These are phyloP conservation scores for Xylaria sp. DNA, from an alignment of 2,329 filamentous ascomycete genomes.

Conservation along the genomic window DNA sequence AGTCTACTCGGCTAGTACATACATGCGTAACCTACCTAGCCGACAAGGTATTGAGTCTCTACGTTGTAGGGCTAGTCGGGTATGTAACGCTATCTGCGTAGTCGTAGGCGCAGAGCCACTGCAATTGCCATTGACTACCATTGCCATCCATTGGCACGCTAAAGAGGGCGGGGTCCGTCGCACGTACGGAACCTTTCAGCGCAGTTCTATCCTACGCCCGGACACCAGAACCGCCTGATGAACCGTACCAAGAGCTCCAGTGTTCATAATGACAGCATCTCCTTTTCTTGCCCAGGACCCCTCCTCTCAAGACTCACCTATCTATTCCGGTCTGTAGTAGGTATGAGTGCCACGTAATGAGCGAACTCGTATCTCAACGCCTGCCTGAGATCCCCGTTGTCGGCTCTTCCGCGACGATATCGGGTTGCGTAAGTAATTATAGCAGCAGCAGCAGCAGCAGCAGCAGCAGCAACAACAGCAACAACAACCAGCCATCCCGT, in stretches of 20 bases:
- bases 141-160: conserved; percentile 1
- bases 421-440: too few relatives aligned
- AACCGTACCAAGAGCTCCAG: conserved; percentile 3
- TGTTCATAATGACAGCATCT: conserved; percentile 27
- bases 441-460: too few relatives aligned
- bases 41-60: too few relatives aligned
- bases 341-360: not conserved
- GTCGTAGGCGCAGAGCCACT: too few relatives aligned
- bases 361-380: not conserved
- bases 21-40: too few relatives aligned
- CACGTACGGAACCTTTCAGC: conserved; percentile 23
- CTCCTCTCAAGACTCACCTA: not conserved
- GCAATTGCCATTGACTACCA: conserved; percentile 14
- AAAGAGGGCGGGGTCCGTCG: conserved; percentile 21
- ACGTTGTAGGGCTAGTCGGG: too few relatives aligned
- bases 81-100: too few relatives aligned
- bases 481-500: too few relatives aligned
- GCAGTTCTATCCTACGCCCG: not conserved
- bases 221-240: conserved; percentile 8
- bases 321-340: not conserved
- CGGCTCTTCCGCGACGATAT: not conserved
- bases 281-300: conserved; percentile 15
- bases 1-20: too few relatives aligned
- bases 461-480: too few relatives aligned
- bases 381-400: not conserved